Percentiles rank a stretch among this genome's conserved stretches.
These are phyloP conservation scores for Fusarium mexicanum DNA, from an alignment of 2,329 filamentous ascomycete genomes.

Conservation along the genomic window DNA sequence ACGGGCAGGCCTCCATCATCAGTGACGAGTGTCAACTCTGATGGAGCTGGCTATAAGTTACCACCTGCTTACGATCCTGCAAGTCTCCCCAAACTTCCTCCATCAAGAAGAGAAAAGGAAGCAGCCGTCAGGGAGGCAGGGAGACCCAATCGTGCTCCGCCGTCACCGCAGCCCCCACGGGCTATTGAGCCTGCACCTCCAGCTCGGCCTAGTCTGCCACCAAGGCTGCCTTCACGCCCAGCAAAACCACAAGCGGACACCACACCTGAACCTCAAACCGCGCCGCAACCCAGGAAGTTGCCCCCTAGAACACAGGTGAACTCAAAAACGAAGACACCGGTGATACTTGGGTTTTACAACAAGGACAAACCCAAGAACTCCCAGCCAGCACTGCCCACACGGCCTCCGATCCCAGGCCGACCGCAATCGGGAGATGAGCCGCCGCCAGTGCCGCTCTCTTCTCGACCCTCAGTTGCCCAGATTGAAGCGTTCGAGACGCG, in stretches of 20 bases:
- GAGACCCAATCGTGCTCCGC: conserved; percentile 23
- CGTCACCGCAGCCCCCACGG: conserved; percentile 21
- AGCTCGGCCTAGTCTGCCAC: conserved; percentile 56
- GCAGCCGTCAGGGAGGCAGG: conserved; percentile 43
- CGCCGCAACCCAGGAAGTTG: conserved; percentile 26
- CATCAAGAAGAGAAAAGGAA: conserved; percentile 64
- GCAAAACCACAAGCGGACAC: conserved; percentile 41
- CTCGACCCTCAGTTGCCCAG: conserved; percentile 62
- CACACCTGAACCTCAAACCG: conserved; percentile 13
- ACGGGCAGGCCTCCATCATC: conserved; percentile 57
- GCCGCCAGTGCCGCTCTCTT: conserved; percentile 62
- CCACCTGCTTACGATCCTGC: conserved; percentile 66
- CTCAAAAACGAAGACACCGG: conserved; percentile 23
- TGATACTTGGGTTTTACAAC: conserved; percentile 31
- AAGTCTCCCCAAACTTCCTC: conserved; percentile 67
- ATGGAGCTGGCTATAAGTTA: conserved; percentile 57
- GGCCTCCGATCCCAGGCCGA: conserved; percentile 29
- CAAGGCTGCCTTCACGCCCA: conserved; percentile 62
- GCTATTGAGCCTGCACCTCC: conserved; percentile 45
- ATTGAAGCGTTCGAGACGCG: conserved; percentile 57
- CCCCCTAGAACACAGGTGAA: conserved; percentile 25
- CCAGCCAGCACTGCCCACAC: conserved; percentile 19
- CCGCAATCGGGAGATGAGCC: conserved; percentile 51
- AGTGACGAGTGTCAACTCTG: conserved; percentile 58
- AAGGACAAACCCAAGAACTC: conserved; percentile 15